A percentile compares a stretch with the other conserved stretches of the same genome.
phyloP scores from a whole-genome alignment of 2,329 filamentous ascomycete genomes.

The Setomelanomma holmii region DNA sequence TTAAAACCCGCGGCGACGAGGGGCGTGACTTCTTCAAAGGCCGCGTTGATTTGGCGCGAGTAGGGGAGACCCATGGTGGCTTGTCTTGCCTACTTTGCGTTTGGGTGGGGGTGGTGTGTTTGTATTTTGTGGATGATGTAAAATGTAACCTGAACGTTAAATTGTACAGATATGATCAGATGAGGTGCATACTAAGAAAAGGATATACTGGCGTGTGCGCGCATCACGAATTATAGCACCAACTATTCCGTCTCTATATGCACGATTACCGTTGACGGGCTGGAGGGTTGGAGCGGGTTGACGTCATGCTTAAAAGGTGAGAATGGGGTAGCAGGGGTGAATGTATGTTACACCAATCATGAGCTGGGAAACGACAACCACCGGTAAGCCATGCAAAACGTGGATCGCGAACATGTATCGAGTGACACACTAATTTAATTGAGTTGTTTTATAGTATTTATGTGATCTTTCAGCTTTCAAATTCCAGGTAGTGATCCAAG shows the following conservation, averaged over 20 bases:
- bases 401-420: no score
- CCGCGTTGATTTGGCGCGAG: slow-evolving; percentile 59
- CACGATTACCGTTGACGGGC: slow-evolving; percentile 3
- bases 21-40: slow-evolving; percentile 61
- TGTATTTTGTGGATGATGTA: background rate
- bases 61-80: slow-evolving; percentile 60
- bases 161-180: background rate
- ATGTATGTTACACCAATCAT: background rate
- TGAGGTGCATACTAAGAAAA: background rate
- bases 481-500: no score
- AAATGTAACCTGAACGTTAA: background rate
- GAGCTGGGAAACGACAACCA: background rate
- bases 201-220: background rate
- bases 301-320: slow-evolving; percentile 23
- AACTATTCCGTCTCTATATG: background rate
- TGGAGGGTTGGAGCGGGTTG: slow-evolving; percentile 12
- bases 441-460: no score
- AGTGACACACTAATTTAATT: no score
- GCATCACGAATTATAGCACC: background rate
- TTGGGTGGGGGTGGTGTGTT: background rate
- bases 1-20: slow-evolving; percentile 59
- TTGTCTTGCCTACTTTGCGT: no score
- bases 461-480: no score
- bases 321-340: slow-evolving; percentile 13
- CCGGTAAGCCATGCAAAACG: background rate